Evolutionary conservation across 768 basidiomycete genomes (phyloP), one percentile per base, ranked within the genome.

Genomic region (Sistotremastrum niveocremeum): DNA sequence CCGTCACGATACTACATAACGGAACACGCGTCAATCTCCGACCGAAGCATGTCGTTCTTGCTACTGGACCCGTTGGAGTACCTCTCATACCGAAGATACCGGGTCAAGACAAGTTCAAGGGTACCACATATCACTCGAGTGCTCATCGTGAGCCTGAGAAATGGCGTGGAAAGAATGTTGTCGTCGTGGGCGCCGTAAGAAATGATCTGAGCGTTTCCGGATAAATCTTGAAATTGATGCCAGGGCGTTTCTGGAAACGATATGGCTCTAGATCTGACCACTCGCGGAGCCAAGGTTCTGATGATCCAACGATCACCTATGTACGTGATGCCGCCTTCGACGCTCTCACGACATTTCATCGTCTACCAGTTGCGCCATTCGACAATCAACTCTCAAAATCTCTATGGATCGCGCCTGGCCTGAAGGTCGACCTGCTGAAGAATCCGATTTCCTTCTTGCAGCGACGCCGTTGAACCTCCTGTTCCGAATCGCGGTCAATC

Each of bases 231-330:
- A n/a, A 9, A 20, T 35, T 34, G 42, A 31, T 33, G 9, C 34
- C 34, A 33, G 37, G 20, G 20, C 20, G 20, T 20, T 20, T 20
- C 61, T 1, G 54, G 64, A 3, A 62, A 65, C 11, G 66, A 68
- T 49, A 53, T 69, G 9, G 63, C 63, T 44, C 63, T 63, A 41
- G 68, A 70, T 49, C 57, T 67, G 3, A 49, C 53, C 1, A 45
- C 54, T 8, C 56, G 59, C 7, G 61, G 60, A 29, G 67, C 65
- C 4, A 44, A 51, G 33, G 62, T 69, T 20, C 69, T 67, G 0
- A 68, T 71, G 65, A 58, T 70, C 12, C 67, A 70, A 43, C 62
- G 70, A 7, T 66, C 67, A 2, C 55, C 61, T 2, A 70, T 65
- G 9, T 63, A 59, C 46, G 61, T 69, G 8, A 46, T 61, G 5